Percentiles rank a stretch among this genome's conserved stretches.
These are phyloP conservation scores for Tylopilus sp. DNA, from an alignment of 768 basidiomycete species.

Conservation along the genomic window DNA sequence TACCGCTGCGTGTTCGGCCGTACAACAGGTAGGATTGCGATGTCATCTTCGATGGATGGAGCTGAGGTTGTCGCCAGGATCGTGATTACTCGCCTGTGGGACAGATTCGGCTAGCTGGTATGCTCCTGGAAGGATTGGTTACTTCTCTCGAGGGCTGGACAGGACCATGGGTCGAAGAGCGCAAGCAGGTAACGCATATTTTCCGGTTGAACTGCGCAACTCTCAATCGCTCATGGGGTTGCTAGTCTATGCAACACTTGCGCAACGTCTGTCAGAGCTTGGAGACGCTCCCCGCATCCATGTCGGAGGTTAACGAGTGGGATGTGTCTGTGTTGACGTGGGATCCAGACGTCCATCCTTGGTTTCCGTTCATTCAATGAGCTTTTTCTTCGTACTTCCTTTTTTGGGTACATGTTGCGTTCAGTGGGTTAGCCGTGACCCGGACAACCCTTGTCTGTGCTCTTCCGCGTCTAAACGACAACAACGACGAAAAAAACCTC, in stretches of 20 bases:
- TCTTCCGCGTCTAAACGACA: background rate
- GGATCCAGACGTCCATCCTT: constrained; percentile 46
- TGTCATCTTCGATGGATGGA: background rate
- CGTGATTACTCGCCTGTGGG: constrained; percentile 39
- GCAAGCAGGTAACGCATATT: constrained; percentile 42
- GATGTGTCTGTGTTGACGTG: constrained; percentile 42
- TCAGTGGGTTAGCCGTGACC: too few relatives aligned
- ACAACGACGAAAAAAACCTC: too few relatives aligned
- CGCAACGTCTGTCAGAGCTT: constrained; percentile 37
- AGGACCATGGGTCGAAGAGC: constrained; percentile 46
- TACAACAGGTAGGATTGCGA: constrained; percentile 36
- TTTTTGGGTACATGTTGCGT: too few relatives aligned
- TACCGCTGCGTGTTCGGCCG: constrained; percentile 36
- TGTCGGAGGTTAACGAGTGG: constrained; percentile 34
- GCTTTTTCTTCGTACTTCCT: background rate
- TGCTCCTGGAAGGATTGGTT: constrained; percentile 34
- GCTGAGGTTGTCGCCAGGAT: constrained; percentile 29
- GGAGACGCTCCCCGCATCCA: constrained; percentile 35
- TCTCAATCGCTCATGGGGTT: background rate
- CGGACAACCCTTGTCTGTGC: too few relatives aligned
- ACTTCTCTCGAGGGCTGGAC: constrained; percentile 38
- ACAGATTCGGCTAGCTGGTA: constrained; percentile 41
- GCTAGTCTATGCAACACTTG: constrained; percentile 41
- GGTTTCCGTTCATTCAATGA: constrained; percentile 45
- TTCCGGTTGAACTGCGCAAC: background rate